Evolutionary conservation across 202 grass and related monocot species (phyloP).

Genomic region (Hordeum pubiflorum): DNA sequence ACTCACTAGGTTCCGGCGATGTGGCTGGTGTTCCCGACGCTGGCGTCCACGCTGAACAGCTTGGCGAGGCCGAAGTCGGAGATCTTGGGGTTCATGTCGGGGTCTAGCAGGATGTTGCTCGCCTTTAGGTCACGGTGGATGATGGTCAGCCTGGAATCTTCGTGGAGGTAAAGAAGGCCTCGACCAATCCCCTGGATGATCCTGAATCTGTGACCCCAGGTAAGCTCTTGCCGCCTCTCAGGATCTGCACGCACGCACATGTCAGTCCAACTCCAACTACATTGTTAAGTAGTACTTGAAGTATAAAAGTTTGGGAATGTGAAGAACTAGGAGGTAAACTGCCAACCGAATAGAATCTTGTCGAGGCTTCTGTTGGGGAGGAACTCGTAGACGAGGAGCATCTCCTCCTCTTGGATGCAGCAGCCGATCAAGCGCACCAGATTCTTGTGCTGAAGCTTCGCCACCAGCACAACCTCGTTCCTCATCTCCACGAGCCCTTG

Average conservation of each 20-base stretch:
- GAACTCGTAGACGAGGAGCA: constrained; percentile 57
- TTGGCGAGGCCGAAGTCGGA: constrained; percentile 63
- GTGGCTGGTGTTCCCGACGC: constrained; percentile 35
- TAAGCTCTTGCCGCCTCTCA: not conserved
- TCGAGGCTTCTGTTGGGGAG: constrained; percentile 52
- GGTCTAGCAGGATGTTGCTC: constrained; percentile 50
- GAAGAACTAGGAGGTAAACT: not conserved
- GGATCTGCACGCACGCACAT: constrained; percentile 19
- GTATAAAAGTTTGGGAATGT: not conserved
- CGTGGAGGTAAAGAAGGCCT: constrained; percentile 56
- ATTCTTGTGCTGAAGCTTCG: constrained; percentile 61
- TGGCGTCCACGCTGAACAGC: constrained; percentile 30
- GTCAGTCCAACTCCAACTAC: too few relatives aligned
- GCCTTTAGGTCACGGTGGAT: constrained; percentile 64
- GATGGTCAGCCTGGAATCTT: constrained; percentile 53
- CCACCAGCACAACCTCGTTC: constrained; percentile 39
- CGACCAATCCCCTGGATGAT: constrained; percentile 54
- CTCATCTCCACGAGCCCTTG: constrained; percentile 40
- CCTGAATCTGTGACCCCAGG: constrained; percentile 25
- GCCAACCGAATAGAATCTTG: constrained; percentile 61
- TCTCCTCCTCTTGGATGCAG: constrained; percentile 38
- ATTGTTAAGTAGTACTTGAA: too few relatives aligned
- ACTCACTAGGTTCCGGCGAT: constrained; percentile 59
- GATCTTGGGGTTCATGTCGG: constrained; percentile 60
- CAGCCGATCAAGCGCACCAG: constrained; percentile 45